These are phyloP conservation scores for Fistulifera solaris DNA, from an alignment of 108 stramenopile species.

Conservation along the genomic window DNA sequence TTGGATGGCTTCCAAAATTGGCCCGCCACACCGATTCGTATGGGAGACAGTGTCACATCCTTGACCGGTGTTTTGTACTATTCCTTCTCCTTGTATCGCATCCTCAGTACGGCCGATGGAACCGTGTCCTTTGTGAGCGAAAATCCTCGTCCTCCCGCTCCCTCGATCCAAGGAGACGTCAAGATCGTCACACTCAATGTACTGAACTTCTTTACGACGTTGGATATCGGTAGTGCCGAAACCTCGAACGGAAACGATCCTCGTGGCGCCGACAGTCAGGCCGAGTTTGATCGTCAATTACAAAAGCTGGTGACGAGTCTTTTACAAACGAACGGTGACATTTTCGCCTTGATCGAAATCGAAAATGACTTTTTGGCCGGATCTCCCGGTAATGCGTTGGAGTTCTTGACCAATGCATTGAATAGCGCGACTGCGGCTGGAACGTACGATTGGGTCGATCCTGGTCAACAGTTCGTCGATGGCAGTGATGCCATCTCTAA, in stretches of 20 bases:
- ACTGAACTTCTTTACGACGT: slow-evolving; percentile 30
- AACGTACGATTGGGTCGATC: slow-evolving; percentile 17
- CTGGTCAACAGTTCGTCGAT: slow-evolving; percentile 9
- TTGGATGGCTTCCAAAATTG: not conserved
- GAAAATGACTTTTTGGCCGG: slow-evolving; percentile 15
- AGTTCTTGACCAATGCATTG: slow-evolving; percentile 14
- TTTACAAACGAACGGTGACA: slow-evolving; percentile 18
- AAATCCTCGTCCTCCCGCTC: slow-evolving; percentile 15
- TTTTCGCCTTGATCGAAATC: slow-evolving; percentile 24
- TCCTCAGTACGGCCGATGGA: slow-evolving; percentile 11
- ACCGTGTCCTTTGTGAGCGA: slow-evolving; percentile 6
- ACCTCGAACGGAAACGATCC: slow-evolving; percentile 2
- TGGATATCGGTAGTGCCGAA: slow-evolving; percentile 4
- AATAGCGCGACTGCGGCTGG: slow-evolving; percentile 4
- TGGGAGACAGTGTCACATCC: slow-evolving; percentile 19
- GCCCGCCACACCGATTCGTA: slow-evolving; percentile 13
- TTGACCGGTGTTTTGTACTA: slow-evolving; percentile 19
- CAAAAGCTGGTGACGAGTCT: slow-evolving; percentile 23
- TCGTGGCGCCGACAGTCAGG: slow-evolving; percentile 30
- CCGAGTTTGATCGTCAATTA: slow-evolving; percentile 27
- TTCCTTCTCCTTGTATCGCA: slow-evolving; percentile 16
- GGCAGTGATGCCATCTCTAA: slow-evolving; percentile 26
- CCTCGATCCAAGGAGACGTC: slow-evolving; percentile 4
- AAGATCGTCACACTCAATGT: slow-evolving; percentile 22
- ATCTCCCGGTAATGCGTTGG: slow-evolving; percentile 9